phyloP scores from a whole-genome alignment of 805 yeast genomes.

The Blastobotrys americana region DNA sequence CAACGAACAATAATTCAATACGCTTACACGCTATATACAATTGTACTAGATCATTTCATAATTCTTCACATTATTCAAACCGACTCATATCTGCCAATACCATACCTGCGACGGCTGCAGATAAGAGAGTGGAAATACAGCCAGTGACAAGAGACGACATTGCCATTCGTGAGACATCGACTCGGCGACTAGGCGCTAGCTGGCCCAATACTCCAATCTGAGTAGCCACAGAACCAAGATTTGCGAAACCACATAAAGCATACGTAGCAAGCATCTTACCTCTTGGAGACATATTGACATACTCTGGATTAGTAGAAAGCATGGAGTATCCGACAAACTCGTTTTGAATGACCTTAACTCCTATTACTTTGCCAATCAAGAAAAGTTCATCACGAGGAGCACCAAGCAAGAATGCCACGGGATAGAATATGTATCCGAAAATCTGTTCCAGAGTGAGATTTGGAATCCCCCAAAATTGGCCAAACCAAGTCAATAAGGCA shows the following conservation, averaged over 20 bases:
- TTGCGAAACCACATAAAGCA: slow-evolving; percentile 57
- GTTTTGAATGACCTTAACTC: slow-evolving; percentile 53
- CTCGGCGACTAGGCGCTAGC: slow-evolving; percentile 44
- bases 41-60: no score
- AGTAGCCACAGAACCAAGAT: slow-evolving; percentile 55
- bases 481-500: slow-evolving; percentile 53
- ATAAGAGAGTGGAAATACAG: slow-evolving; percentile 44
- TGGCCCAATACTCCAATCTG: slow-evolving; percentile 54
- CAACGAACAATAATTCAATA: no score
- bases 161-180: slow-evolving; percentile 41
- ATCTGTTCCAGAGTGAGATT: slow-evolving; percentile 48
- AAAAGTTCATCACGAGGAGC: slow-evolving; percentile 47
- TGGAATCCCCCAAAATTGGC: slow-evolving; percentile 53
- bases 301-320: slow-evolving; percentile 33
- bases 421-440: slow-evolving; percentile 51
- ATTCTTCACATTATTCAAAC: no score
- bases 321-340: slow-evolving; percentile 50
- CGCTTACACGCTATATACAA: no score
- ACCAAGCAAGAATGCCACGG: slow-evolving; percentile 53
- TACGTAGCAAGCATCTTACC: slow-evolving; percentile 52
- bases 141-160: slow-evolving; percentile 47
- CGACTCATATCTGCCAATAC: slow-evolving; percentile 41
- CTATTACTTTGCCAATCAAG: slow-evolving; percentile 45
- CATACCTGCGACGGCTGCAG: slow-evolving; percentile 60
- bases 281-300: slow-evolving; percentile 42